phyloP scores from a whole-genome alignment of 352 stramenopile genomes.

The Pelagophyceae sp. region DNA sequence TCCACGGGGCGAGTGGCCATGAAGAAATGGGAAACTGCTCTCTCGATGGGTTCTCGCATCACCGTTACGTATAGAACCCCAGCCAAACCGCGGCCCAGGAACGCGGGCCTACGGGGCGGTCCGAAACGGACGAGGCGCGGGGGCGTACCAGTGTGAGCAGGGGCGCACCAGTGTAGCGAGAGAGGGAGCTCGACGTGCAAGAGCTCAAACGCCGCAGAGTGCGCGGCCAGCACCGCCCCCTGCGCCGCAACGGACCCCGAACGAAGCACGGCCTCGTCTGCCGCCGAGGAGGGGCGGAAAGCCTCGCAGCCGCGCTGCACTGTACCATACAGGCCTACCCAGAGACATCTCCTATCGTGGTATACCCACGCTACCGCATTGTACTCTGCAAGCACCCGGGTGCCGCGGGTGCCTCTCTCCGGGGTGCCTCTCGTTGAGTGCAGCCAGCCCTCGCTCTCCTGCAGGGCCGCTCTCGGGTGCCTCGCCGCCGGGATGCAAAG shows the following conservation, averaged over 20 bases:
- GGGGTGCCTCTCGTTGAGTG: background rate
- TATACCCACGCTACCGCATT: too few relatives aligned
- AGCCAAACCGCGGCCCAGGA: background rate
- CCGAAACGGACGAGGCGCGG: too few relatives aligned
- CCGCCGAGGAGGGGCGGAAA: background rate
- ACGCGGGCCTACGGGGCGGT: too few relatives aligned
- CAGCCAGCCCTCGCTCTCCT: background rate
- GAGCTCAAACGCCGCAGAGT: background rate
- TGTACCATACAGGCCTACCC: background rate
- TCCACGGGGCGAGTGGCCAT: background rate
- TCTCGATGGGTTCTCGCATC: background rate
- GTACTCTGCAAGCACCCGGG: too few relatives aligned
- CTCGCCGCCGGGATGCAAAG: too few relatives aligned
- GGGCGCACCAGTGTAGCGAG: background rate
- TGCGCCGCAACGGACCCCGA: background rate
- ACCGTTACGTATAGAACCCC: constrained; percentile 13
- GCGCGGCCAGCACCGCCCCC: background rate
- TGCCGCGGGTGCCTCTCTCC: too few relatives aligned
- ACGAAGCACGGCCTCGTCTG: background rate
- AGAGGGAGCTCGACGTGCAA: constrained; percentile 11
- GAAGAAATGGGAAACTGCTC: background rate
- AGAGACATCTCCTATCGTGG: too few relatives aligned
- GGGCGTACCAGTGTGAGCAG: too few relatives aligned
- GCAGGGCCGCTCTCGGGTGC: too few relatives aligned
- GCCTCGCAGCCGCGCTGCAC: background rate